phyloP scores from a whole-genome alignment of 805 yeast genomes.

The Monosporozyma unispora region DNA sequence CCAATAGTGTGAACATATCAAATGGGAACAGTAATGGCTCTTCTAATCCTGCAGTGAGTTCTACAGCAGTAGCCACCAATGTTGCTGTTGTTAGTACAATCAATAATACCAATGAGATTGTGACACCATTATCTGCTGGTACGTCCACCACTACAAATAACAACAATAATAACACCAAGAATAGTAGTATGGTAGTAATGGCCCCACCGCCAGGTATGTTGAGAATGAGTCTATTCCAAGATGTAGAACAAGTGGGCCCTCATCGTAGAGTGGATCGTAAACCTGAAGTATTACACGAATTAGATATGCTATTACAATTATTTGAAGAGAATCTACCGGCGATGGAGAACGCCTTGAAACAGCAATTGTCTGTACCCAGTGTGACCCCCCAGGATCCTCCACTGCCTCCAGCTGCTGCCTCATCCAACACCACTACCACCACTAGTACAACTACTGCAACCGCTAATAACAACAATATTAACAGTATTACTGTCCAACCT shows the following conservation, averaged over 20 bases:
- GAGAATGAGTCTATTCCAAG: constrained; percentile 24
- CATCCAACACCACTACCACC: background rate
- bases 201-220: constrained; percentile 23
- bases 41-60: background rate
- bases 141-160: background rate
- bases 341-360: constrained; percentile 22
- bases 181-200: constrained; percentile 7
- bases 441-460: background rate
- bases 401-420: background rate
- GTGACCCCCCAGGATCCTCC: background rate
- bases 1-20: background rate
- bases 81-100: background rate
- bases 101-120: background rate
- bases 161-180: background rate
- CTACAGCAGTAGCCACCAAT: background rate
- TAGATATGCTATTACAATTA: constrained; percentile 20
- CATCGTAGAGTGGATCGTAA: constrained; percentile 20
- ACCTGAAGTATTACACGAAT: constrained; percentile 24
- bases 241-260: constrained; percentile 11
- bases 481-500: background rate
- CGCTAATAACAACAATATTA: background rate
- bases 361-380: constrained; percentile 10
- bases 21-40: background rate
- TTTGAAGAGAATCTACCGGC: constrained; percentile 26
- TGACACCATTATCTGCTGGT: background rate